Percentiles rank a stretch among this genome's conserved stretches.
phyloP scores from a whole-genome alignment of 306 rosid species.

The Cercis canadensis region DNA sequence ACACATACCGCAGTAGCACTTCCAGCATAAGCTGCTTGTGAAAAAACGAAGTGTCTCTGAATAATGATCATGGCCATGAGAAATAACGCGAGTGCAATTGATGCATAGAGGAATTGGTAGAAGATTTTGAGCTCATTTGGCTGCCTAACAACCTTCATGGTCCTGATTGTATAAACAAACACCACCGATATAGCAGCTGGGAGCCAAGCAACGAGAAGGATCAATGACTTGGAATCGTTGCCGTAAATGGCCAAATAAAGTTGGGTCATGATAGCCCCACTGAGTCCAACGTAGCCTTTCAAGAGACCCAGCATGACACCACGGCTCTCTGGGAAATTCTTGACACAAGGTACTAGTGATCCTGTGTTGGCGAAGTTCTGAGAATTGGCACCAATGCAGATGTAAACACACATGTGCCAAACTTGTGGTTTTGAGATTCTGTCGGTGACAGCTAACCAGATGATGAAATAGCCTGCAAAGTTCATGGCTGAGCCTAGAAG shows the following conservation, averaged over 20 bases:
- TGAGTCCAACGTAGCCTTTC: slow-evolving; percentile 60
- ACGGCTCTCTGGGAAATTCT: slow-evolving; percentile 59
- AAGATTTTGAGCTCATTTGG: slow-evolving; percentile 51
- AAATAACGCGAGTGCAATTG: slow-evolving; percentile 47
- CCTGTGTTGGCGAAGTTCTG: slow-evolving; percentile 60
- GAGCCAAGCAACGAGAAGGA: slow-evolving; percentile 59
- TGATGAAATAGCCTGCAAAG: slow-evolving; percentile 59
- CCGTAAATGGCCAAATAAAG: slow-evolving; percentile 56
- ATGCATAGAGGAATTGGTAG: slow-evolving; percentile 53
- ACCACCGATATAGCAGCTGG: slow-evolving; percentile 51
- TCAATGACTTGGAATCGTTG: slow-evolving; percentile 47
- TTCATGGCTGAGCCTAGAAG: slow-evolving; percentile 55
- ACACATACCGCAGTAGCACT: slow-evolving; percentile 35
- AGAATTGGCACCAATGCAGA: slow-evolving; percentile 56
- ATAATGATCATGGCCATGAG: slow-evolving; percentile 41
- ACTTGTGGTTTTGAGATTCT: slow-evolving; percentile 47
- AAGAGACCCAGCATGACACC: slow-evolving; percentile 59
- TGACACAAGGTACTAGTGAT: slow-evolving; percentile 52
- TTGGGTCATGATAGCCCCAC: slow-evolving; percentile 61
- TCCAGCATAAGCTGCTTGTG: slow-evolving; percentile 40
- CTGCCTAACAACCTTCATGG: slow-evolving; percentile 33
- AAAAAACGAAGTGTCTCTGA: slow-evolving; percentile 33
- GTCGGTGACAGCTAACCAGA: slow-evolving; percentile 52
- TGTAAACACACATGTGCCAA: slow-evolving; percentile 67
- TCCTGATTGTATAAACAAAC: slow-evolving; percentile 50